Evolutionary conservation across 2,329 filamentous ascomycete species (phyloP).

Genomic region (Pyrenochaeta sp.): DNA sequence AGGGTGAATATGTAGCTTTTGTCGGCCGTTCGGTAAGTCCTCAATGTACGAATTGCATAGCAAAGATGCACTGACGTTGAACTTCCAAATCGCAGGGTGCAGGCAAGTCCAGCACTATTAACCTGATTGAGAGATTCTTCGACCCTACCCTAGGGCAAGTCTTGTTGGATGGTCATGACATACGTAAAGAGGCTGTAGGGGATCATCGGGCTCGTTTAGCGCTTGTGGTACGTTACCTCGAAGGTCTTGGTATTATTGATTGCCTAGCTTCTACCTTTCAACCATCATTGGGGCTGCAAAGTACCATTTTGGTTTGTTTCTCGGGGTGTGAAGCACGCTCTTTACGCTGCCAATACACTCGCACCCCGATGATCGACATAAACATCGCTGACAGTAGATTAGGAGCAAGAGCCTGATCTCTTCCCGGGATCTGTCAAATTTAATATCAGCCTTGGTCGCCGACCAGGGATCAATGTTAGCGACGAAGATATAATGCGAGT

Average conservation of each 20-base stretch:
- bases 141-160: slow-evolving; percentile 52
- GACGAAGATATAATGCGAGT: slow-evolving; percentile 45
- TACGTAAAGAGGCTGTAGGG: slow-evolving; percentile 49
- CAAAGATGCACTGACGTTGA: slow-evolving; percentile 1
- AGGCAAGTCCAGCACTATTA: slow-evolving; percentile 56
- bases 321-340: neutral
- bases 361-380: neutral
- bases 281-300: neutral
- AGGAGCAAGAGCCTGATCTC: slow-evolving; percentile 55
- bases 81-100: slow-evolving; percentile 33
- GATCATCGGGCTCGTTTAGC: slow-evolving; percentile 51
- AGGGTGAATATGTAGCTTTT: slow-evolving; percentile 51
- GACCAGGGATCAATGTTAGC: slow-evolving; percentile 32
- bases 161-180: slow-evolving; percentile 53
- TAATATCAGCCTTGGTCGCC: slow-evolving; percentile 54
- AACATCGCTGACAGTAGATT: slow-evolving; percentile 1
- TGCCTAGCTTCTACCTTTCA: neutral
- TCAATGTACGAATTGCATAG: no score
- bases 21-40: slow-evolving; percentile 52
- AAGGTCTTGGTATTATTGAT: neutral
- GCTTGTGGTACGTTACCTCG: slow-evolving; percentile 45
- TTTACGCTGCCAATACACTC: neutral
- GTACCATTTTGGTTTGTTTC: neutral
- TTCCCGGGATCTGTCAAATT: slow-evolving; percentile 55
- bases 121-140: slow-evolving; percentile 58